Base-by-base conservation (phyloP, 108 stramenopile genomes). In the Asterionellopsis glacialis region DNA sequence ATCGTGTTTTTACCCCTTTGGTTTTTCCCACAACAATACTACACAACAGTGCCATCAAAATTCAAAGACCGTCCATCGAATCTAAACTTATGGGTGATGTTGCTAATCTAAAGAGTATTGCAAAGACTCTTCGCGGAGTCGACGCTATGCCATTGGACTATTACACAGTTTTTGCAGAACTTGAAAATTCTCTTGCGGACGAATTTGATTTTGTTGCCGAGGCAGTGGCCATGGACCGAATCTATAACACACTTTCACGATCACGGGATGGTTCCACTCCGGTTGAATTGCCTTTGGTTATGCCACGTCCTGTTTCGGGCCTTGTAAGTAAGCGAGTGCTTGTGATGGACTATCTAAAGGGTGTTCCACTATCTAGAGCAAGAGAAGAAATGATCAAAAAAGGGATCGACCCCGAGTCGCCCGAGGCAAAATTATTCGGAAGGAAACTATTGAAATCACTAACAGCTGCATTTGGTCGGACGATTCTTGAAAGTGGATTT, bases 141-240 rank as follows among this genome's bases (percentile, higher is more conserved):
- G 80, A 87, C 54, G 75, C 72, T 0, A 55, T 95, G 38, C 95
- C 95, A 12, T 73, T 96, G 40, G 97, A 97, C 64, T 97, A 97
- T 67, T 96, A 96, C 72, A 89, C 89, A 14, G 95, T 96, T 19
- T 90, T 96, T 70, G 54, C 53, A 41, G 94, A 95, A 59, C 75
- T 96, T 59, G 94, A 97, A 64, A 72, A 72, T 45, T 89, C 90
- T 43, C 55, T 97, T 58, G 77, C 77, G 38, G 88, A 92, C 60
- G 97, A 97, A 65, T 93, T 97, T 65, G 95, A 97, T 63, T 97
- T 97, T 75, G 74, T 96, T 0, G 93, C 94, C 13, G 97, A 97
- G 64, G 95, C 97, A 18, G 92, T 93, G 42, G 90, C 95, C 15
- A 97, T 96, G 95, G 93, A 94, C 57, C 75, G 94, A 27, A 93